Evolutionary conservation across 169 alveolate genomes (phyloP).

Genomic region (Theileria equi): DNA sequence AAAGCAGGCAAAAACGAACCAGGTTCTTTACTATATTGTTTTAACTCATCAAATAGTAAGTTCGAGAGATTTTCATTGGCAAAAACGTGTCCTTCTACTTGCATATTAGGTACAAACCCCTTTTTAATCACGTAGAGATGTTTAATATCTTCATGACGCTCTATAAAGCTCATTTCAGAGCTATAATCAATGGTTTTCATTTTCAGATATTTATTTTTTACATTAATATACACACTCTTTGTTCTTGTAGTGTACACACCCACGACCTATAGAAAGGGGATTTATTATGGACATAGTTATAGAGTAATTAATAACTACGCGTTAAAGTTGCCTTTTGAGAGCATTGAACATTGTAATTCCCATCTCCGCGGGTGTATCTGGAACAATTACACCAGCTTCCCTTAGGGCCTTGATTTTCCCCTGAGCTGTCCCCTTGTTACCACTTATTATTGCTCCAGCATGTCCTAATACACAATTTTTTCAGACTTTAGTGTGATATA

Average conservation of each 20-base stretch:
- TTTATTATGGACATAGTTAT: background rate
- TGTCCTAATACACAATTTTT: too few relatives aligned
- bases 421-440: slow-evolving; percentile 96
- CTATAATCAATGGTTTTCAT: slow-evolving; percentile 9
- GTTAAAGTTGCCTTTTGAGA: slow-evolving; percentile 19
- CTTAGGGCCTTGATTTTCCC: slow-evolving; percentile 88
- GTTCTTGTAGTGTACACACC: background rate
- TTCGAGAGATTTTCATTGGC: slow-evolving; percentile 72
- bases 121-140: slow-evolving; percentile 64
- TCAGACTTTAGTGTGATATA: slow-evolving; percentile 24
- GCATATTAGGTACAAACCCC: slow-evolving; percentile 83
- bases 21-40: slow-evolving; percentile 34
- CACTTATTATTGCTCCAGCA: slow-evolving; percentile 97
- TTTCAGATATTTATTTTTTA: background rate
- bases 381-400: slow-evolving; percentile 88
- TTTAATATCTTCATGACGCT: slow-evolving; percentile 11
- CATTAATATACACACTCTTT: background rate
- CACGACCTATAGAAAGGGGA: background rate
- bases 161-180: slow-evolving; percentile 25
- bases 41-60: slow-evolving; percentile 74
- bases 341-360: slow-evolving; percentile 71
- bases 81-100: slow-evolving; percentile 77
- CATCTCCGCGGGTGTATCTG: slow-evolving; percentile 85
- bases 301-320: slow-evolving; percentile 10
- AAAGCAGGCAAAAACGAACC: slow-evolving; percentile 86